Evolutionary conservation across 352 stramenopile species (phyloP).

Genomic region (Globisporangium cylindrosporum): DNA sequence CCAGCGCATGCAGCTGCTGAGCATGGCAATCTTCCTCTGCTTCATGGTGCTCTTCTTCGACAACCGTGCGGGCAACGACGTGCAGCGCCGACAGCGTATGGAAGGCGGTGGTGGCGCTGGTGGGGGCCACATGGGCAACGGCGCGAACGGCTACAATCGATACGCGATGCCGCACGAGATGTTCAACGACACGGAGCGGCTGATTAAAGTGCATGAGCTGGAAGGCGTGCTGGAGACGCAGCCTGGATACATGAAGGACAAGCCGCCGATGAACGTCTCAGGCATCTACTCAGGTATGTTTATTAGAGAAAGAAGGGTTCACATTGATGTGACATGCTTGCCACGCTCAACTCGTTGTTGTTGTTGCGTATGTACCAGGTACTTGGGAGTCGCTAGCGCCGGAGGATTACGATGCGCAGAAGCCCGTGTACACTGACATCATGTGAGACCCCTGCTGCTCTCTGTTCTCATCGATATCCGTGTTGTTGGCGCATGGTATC

Average conservation of each 20-base stretch:
- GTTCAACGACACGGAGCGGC: slow-evolving; percentile 64
- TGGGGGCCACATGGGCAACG: slow-evolving; percentile 9
- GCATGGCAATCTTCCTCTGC: slow-evolving; percentile 85
- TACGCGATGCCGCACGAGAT: slow-evolving; percentile 39
- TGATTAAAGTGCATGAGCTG: slow-evolving; percentile 46
- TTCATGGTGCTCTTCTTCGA: slow-evolving; percentile 88
- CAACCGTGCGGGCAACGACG: slow-evolving; percentile 53
- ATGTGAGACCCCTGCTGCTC: slow-evolving; percentile 33
- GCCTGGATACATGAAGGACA: slow-evolving; percentile 38
- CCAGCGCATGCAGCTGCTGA: slow-evolving; percentile 86
- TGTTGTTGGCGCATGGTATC: not conserved
- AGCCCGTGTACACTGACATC: slow-evolving; percentile 59
- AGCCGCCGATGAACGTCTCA: slow-evolving; percentile 60
- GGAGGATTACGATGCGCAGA: slow-evolving; percentile 58
- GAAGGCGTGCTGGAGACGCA: slow-evolving; percentile 45
- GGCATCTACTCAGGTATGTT: slow-evolving; percentile 71
- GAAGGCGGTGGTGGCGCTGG: not conserved
- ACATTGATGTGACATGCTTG: not conserved
- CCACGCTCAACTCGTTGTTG: not conserved
- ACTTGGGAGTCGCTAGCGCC: slow-evolving; percentile 57
- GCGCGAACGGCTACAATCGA: slow-evolving; percentile 28
- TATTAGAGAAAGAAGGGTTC: not conserved
- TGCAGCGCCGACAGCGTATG: slow-evolving; percentile 20
- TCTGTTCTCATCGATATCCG: not conserved
- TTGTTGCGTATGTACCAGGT: slow-evolving; percentile 18